Conservation (phyloP, 352 stramenopile genomes). For the Phytophthora crassamura region DNA sequence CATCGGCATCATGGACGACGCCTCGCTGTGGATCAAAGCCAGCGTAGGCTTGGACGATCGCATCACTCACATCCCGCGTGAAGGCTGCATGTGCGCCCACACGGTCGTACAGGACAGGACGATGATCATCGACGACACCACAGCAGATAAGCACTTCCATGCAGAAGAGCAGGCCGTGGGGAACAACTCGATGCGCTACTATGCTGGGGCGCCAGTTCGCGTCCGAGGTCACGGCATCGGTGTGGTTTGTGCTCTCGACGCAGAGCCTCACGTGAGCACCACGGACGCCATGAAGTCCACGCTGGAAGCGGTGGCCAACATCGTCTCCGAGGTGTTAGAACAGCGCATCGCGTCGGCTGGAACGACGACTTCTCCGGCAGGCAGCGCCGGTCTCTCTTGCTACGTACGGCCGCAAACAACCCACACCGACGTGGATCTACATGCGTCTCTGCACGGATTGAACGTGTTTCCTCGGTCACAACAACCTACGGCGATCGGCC, state of each 20-base stretch:
- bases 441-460: slow-evolving; percentile 39
- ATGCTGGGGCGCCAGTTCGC: slow-evolving; percentile 64
- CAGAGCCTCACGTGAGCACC: slow-evolving; percentile 50
- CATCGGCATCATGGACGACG: slow-evolving; percentile 71
- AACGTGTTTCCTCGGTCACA: slow-evolving; percentile 34
- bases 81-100: slow-evolving; percentile 63
- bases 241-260: slow-evolving; percentile 72
- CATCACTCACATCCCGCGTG: slow-evolving; percentile 54
- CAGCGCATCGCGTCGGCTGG: slow-evolving; percentile 50
- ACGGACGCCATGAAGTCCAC: slow-evolving; percentile 69
- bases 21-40: slow-evolving; percentile 69
- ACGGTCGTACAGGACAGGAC: slow-evolving; percentile 55
- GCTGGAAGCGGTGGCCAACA: slow-evolving; percentile 78
- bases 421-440: slow-evolving; percentile 31
- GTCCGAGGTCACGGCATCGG: slow-evolving; percentile 71
- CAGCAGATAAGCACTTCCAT: slow-evolving; percentile 73
- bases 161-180: slow-evolving; percentile 55
- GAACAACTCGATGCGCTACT: slow-evolving; percentile 60
- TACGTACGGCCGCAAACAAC: slow-evolving; percentile 13
- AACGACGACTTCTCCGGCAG: slow-evolving; percentile 16
- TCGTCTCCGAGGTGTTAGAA: slow-evolving; percentile 84
- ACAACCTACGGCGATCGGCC: slow-evolving; percentile 12
- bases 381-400: background rate
- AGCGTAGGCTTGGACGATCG: slow-evolving; percentile 63
- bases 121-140: slow-evolving; percentile 71